phyloP scores from a whole-genome alignment of 2,329 filamentous ascomycete genomes.

The Paecilomyces formosus region DNA sequence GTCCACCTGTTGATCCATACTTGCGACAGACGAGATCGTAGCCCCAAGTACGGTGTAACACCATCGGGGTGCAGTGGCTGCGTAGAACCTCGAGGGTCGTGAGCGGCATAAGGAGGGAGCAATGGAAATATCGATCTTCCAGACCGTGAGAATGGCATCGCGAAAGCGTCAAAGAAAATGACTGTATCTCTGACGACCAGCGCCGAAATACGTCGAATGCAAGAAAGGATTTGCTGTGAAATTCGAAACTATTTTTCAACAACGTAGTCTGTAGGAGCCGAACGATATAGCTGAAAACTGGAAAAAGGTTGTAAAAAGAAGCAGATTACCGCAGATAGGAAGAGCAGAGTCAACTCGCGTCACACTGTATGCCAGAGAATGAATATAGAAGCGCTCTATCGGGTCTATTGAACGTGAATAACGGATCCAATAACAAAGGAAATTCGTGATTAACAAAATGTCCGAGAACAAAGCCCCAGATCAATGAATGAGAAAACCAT shows the following conservation, averaged over 20 bases:
- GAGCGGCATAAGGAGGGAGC: constrained; percentile 33
- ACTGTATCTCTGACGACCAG: not conserved
- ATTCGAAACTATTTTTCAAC: not conserved
- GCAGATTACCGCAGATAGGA: not conserved
- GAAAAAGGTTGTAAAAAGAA: not conserved
- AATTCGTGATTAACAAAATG: constrained; percentile 3
- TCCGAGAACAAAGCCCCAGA: constrained; percentile 9
- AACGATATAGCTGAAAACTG: not conserved
- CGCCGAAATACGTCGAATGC: not conserved
- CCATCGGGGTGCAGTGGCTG: constrained; percentile 58
- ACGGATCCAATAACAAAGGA: not conserved
- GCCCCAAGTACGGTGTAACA: constrained; percentile 84
- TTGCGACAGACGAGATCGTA: constrained; percentile 84
- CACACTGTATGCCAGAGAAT: not conserved
- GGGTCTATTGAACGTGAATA: not conserved
- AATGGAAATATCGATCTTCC: constrained; percentile 27
- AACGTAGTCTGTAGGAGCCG: not conserved
- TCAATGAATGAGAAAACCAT: not conserved
- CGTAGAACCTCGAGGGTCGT: constrained; percentile 42
- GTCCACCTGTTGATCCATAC: constrained; percentile 99
- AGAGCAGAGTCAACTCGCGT: not conserved
- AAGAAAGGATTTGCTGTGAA: not conserved
- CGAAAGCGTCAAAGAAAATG: constrained; percentile 1
- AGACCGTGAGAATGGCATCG: constrained; percentile 26
- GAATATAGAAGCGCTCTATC: not conserved